Percentiles rank a stretch among this genome's conserved stretches.
Conservation (phyloP, 108 stramenopile genomes). For the Cyclotella cryptica region DNA sequence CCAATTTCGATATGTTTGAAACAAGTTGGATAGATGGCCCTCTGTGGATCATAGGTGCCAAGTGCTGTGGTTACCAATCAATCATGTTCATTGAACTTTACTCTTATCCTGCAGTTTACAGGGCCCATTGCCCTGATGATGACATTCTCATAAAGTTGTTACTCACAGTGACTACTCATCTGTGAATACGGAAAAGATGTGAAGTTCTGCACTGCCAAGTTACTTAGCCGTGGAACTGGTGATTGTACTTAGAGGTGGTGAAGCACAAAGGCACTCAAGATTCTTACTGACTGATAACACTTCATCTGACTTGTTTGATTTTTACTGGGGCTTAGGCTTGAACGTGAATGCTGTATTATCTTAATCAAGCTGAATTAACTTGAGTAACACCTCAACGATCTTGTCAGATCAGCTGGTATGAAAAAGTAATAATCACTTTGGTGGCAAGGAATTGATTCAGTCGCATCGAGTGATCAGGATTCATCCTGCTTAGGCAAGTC, state of each 20-base stretch:
- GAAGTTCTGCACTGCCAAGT: background rate
- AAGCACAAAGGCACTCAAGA: background rate
- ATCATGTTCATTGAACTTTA: background rate
- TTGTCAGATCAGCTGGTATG: no score
- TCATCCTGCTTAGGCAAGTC: no score
- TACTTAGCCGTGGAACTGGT: background rate
- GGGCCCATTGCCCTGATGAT: conserved; percentile 2
- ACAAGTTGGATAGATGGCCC: background rate
- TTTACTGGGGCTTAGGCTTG: conserved; percentile 8
- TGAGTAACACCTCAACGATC: background rate
- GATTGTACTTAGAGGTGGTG: background rate
- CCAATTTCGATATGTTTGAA: background rate
- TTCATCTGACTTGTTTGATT: background rate
- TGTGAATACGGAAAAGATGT: background rate
- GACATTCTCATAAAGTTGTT: background rate
- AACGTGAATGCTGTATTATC: background rate
- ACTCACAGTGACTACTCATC: background rate
- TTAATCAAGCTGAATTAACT: background rate
- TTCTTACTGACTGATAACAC: background rate
- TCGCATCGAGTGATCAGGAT: no score
- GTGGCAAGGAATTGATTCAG: no score
- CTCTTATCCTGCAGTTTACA: conserved; percentile 7
- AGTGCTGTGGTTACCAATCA: background rate
- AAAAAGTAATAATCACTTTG: no score
- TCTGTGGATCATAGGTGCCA: no score